These are phyloP conservation scores for Colletotrichum sp. DNA, from an alignment of 2,329 filamentous ascomycete genomes.

Conservation along the genomic window DNA sequence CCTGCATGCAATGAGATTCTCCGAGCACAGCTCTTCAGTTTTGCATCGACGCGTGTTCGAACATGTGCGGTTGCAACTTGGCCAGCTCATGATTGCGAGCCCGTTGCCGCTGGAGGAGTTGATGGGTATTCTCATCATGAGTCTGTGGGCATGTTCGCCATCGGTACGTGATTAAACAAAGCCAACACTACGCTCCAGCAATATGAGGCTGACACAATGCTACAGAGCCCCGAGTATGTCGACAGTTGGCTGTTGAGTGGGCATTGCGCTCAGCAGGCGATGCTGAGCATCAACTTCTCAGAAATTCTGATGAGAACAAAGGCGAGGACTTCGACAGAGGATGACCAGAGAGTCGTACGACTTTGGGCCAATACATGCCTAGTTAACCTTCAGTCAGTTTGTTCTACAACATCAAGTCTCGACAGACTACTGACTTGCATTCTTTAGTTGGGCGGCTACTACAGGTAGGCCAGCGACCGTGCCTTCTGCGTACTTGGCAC, in stretches of 20 bases:
- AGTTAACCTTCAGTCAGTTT: constrained; percentile 37
- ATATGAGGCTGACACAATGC: neutral
- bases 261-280: constrained; percentile 46
- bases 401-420: neutral
- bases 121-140: constrained; percentile 43
- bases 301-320: constrained; percentile 41
- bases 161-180: neutral
- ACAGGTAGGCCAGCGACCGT: constrained; percentile 43
- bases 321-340: constrained; percentile 30
- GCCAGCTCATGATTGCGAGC: constrained; percentile 42
- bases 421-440: neutral
- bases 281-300: constrained; percentile 47
- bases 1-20: constrained; percentile 32
- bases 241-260: constrained; percentile 48
- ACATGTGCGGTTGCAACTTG: constrained; percentile 40
- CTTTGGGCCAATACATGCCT: constrained; percentile 41
- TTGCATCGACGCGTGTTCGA: constrained; percentile 43
- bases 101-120: constrained; percentile 45
- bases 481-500: constrained; percentile 39
- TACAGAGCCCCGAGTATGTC: constrained; percentile 37
- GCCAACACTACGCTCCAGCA: neutral
- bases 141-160: constrained; percentile 21
- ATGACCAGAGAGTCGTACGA: constrained; percentile 38
- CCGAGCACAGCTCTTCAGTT: constrained; percentile 2
- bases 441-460: constrained; percentile 42